Base-by-base conservation (phyloP, 495 filamentous ascomycete genomes). In the Hypoxylon trugodes region DNA sequence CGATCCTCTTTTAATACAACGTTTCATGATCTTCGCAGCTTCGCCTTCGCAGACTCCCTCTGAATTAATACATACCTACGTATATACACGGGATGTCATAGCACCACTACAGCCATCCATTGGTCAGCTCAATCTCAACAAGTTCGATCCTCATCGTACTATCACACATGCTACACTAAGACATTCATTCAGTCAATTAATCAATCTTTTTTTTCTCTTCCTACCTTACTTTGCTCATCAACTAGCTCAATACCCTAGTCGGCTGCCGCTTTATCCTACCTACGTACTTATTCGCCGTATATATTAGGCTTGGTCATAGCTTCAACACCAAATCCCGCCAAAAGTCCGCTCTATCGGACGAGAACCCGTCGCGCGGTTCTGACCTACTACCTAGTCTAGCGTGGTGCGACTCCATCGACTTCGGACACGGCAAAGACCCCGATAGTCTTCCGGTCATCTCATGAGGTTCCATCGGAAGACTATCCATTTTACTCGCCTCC, bases 11-110 rank as follows among this genome's bases (percentile, higher is more conserved):
- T 49, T 47, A 24, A 68, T 68, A 68, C 65, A 68, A 68, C 65
- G 65, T 68, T 68, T 64, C 65, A 68, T 68, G 54, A 68, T 68
- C 65, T 59, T 64, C 65, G 12, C 42, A 4, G 52, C 59, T 54
- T 68, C 54, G 59, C 65, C 49, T 51, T 68, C 36, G 43, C 47
- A 61, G 37, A 61, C 57, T 38, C 22, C 30, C 32, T 58, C 26
- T 38, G 19, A 32, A 33, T 50, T 30, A 38, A 24, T 42, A 22
- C 21, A 45, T 16, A 42, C 16, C 28, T 59, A 51, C 15, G 38
- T 25, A 41, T 28, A 50, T 4, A 13, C 45, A 42, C 38, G 35
- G 43, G 22, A 33, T 30, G 19, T 16, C 24, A 28, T 19, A 22
- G 6, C 35, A 18, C 28, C 30, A 49, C 19, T 24, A 51, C 24